These are phyloP conservation scores for Malus sylvestris DNA, from an alignment of 306 rosid species.

Conservation along the genomic window DNA sequence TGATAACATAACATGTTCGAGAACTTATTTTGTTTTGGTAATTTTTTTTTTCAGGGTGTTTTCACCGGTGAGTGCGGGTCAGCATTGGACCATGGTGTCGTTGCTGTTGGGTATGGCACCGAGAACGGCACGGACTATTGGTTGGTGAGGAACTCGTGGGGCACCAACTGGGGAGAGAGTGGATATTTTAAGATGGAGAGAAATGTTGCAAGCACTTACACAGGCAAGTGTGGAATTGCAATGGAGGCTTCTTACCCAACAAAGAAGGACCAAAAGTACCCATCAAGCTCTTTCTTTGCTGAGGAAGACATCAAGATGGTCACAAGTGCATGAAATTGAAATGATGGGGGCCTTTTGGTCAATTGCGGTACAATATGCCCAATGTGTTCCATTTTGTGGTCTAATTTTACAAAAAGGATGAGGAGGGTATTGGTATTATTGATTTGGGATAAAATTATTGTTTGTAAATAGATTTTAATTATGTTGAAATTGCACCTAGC, in stretches of 20 bases:
- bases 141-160: conserved; percentile 98
- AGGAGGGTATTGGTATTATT: neutral
- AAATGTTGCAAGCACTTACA: conserved; percentile 19
- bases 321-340: conserved; percentile 37
- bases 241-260: conserved; percentile 78
- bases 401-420: neutral
- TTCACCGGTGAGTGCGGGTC: conserved; percentile 75
- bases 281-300: neutral
- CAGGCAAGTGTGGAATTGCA: conserved; percentile 81
- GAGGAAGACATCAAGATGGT: conserved; percentile 14
- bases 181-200: conserved; percentile 82
- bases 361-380: neutral
- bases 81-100: conserved; percentile 76
- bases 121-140: conserved; percentile 82
- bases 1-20: neutral
- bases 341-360: neutral
- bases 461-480: conserved; percentile 11
- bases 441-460: neutral
- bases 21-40: neutral
- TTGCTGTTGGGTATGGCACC: conserved; percentile 71
- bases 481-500: neutral
- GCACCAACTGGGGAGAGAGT: conserved; percentile 73
- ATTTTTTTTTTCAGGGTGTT: conserved; percentile 47
- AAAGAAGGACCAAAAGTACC: conserved; percentile 30
- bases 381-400: neutral